Conservation (phyloP, 2,329 filamentous ascomycete species). For the Aciculosporium take region DNA sequence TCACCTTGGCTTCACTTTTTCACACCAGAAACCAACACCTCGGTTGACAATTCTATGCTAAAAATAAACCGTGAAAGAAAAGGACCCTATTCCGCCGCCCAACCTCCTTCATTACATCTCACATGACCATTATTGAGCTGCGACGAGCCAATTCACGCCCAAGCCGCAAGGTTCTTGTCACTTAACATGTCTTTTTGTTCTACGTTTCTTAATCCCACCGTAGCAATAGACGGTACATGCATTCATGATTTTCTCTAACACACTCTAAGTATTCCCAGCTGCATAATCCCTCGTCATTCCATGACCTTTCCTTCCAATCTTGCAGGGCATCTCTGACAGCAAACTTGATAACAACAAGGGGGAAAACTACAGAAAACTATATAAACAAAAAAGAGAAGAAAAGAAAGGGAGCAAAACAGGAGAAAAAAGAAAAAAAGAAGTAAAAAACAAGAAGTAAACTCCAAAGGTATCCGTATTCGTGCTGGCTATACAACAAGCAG, state of each 20-base stretch:
- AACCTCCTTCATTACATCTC: background rate
- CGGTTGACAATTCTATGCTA: background rate
- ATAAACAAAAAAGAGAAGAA: background rate
- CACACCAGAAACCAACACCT: no score
- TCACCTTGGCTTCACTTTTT: background rate
- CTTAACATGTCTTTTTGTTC: no score
- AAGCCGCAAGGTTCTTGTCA: no score
- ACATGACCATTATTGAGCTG: no score
- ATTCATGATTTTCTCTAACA: background rate
- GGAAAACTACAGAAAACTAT: background rate
- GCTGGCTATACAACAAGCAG: background rate
- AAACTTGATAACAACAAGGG: no score
- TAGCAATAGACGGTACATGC: background rate
- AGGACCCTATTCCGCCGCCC: no score
- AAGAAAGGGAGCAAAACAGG: no score
- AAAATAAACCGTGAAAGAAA: no score
- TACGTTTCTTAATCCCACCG: constrained; percentile 20
- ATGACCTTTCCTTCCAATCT: background rate
- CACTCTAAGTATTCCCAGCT: background rate
- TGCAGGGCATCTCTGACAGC: background rate
- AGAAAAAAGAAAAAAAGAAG: background rate
- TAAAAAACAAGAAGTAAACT: background rate
- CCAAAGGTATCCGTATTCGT: background rate
- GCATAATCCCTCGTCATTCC: background rate
- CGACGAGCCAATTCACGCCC: no score